Evolutionary conservation across 1,139 yeast species (phyloP), one percentile per base, ranked within the genome.

Genomic region (Tardiomyces blankii): DNA sequence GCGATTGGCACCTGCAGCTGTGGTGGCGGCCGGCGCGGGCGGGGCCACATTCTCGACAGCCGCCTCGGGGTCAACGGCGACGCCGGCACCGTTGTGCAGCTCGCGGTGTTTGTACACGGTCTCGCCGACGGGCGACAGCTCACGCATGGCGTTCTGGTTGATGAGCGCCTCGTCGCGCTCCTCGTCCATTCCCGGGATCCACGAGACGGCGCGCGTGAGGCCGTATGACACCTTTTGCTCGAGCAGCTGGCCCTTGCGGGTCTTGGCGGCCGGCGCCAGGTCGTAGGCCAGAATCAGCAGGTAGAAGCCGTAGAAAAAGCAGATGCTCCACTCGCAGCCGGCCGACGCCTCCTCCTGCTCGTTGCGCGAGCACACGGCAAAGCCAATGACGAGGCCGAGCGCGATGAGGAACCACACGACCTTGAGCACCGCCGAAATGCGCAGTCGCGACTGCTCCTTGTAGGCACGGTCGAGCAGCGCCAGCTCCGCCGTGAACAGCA

Each of bases 251-350:
- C 51, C 60, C 51, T 45, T 47, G 41, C 40, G 25, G 43, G 54
- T 58, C 49, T 58, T 57, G 33, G 80, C 77, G 30, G 83, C 78
- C 0, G 89, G 84, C 58, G 74, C 73, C 55, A 88, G 72, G 60
- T 89, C 96, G 54, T 77, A 72, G 2, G 82, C 68, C 66, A 91
- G 74, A 51, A 82, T 67, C 9, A 82, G 61, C 55, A 82, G 74
- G 51, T 84, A 70, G 38, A 82, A 60, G 9, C 95, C 93, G 60
- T 85, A 88, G 79, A 86, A 82, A 65, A 81, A 89, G 7, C 89
- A 80, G 42, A 88, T 65, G 8, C 78, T 59, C 96, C 97, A 89
- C 63, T 89, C 97, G 61, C 83, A 80, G 14, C 68, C 67, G 0
- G 84, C 67, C 2, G 77, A 85, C 21, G 79, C 72, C 45, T 73